These are phyloP conservation scores for Colletotrichum theobromicola DNA, from an alignment of 2,329 filamentous ascomycete species.

Conservation along the genomic window DNA sequence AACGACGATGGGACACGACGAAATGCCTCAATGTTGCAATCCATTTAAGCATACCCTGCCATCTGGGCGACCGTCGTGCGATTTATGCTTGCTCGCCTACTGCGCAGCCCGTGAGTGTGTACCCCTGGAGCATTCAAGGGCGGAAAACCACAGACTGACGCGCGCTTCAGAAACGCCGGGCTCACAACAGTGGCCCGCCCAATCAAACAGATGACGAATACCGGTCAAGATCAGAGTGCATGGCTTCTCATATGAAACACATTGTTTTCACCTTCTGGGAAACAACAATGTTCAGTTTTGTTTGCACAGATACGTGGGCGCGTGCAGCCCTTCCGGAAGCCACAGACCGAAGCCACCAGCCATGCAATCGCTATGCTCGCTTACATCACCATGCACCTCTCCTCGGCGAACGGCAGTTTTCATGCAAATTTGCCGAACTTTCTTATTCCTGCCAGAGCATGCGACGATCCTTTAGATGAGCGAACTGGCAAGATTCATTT, in stretches of 20 bases:
- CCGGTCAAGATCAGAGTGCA: background rate
- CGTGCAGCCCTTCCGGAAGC: background rate
- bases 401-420: conserved; percentile 4
- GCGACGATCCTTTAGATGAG: background rate
- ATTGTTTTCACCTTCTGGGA: background rate
- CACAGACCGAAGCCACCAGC: background rate
- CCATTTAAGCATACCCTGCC: background rate
- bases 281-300: background rate
- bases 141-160: conserved; percentile 3
- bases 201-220: background rate
- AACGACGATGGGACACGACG: background rate
- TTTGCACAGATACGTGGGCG: background rate
- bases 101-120: background rate
- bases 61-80: background rate
- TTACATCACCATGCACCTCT: background rate
- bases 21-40: background rate
- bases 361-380: background rate
- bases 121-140: background rate
- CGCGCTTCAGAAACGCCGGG: conserved; percentile 16
- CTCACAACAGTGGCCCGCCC: background rate
- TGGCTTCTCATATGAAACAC: background rate
- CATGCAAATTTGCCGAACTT: background rate
- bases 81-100: background rate
- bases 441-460: conserved; percentile 9
- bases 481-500: background rate